Base-by-base conservation (phyloP, 2,329 filamentous ascomycete genomes). In the Endoconidiophora laricicola region DNA sequence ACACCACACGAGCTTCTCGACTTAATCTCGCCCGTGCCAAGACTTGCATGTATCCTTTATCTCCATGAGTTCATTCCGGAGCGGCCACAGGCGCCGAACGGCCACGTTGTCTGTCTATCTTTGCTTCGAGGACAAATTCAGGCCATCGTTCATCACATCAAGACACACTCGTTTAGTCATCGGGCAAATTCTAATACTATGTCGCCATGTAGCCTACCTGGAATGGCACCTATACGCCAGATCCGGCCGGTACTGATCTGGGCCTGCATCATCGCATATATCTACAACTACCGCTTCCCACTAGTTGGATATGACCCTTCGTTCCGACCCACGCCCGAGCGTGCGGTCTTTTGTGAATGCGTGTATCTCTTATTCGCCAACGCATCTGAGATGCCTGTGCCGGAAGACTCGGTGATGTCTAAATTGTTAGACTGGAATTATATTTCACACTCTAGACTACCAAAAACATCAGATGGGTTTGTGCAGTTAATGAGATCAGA, bases 201-300 rank as follows among this genome's bases (percentile, higher is more conserved):
- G 3, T 12, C 29, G 12, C 29, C 9, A 33, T 33, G 7, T 33
- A 12, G 29, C 29, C 29, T 12, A 33, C 29, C 7, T 33, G 9
- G 23, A 26, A 10, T 50, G 14, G 24, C 51, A 7, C 43, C 43
- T 29, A 44, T 53, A n/a, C 36, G 23, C 20, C 39, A 46, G 40
- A 20, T 29, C 38, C 51, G 51, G 9, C 51, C 51, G 5, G 47
- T 53, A n/a, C 46, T 53, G 37, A 47, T 48, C 6, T 53, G 51
- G 47, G 51, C 47, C n/a, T 53, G 51, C 23, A 46, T 53, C 20
- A 47, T 53, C 40, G 51, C 47, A n/a, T 53, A 53, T 44, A 53
- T 53, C 29, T 53, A 53, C 22, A 39, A 23, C 4, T 53, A 47
- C 22, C 47, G 47, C 14, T 53, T 53, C 47, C 47, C 47, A 5